These are phyloP conservation scores for Diospyros lotus DNA, from an alignment of 148 eudicot genomes.

Conservation along the genomic window DNA sequence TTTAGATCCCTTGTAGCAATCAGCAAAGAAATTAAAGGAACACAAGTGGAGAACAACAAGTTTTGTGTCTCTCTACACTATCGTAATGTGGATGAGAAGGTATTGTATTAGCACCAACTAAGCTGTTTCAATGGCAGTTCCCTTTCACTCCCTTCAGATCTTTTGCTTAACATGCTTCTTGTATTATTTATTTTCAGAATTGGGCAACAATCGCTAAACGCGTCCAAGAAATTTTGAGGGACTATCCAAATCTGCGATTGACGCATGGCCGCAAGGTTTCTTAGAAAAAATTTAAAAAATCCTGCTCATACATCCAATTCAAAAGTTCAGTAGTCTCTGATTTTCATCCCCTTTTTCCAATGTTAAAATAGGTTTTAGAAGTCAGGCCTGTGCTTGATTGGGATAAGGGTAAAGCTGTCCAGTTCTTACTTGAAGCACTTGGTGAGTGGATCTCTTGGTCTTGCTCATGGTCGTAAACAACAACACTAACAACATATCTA, in stretches of 20 bases:
- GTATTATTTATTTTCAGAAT: slow-evolving; percentile 36
- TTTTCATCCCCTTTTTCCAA: not conserved
- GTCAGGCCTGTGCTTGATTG: slow-evolving; percentile 87
- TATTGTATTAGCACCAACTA: slow-evolving; percentile 10
- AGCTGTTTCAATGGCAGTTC: not conserved
- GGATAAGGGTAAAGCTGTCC: slow-evolving; percentile 98
- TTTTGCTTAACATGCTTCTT: not conserved
- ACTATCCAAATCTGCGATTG: slow-evolving; percentile 68
- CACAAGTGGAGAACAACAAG: slow-evolving; percentile 86
- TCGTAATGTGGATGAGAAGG: slow-evolving; percentile 94
- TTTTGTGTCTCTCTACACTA: slow-evolving; percentile 96
- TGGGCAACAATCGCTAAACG: slow-evolving; percentile 61
- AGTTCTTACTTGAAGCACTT: slow-evolving; percentile 84
- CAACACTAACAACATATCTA: too few species aligned
- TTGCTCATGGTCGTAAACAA: not conserved
- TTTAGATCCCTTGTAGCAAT: slow-evolving; percentile 59
- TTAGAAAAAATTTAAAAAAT: not conserved
- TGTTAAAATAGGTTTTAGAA: slow-evolving; percentile 60
- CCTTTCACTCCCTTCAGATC: not conserved
- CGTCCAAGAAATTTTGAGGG: slow-evolving; percentile 48
- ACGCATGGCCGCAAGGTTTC: slow-evolving; percentile 90
- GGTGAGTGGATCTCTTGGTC: slow-evolving; percentile 39
- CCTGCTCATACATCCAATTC: not conserved
- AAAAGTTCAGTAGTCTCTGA: not conserved
- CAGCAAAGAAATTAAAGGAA: slow-evolving; percentile 63